phyloP scores from a whole-genome alignment of 768 basidiomycete species.

The Tubosaeta sp. region DNA sequence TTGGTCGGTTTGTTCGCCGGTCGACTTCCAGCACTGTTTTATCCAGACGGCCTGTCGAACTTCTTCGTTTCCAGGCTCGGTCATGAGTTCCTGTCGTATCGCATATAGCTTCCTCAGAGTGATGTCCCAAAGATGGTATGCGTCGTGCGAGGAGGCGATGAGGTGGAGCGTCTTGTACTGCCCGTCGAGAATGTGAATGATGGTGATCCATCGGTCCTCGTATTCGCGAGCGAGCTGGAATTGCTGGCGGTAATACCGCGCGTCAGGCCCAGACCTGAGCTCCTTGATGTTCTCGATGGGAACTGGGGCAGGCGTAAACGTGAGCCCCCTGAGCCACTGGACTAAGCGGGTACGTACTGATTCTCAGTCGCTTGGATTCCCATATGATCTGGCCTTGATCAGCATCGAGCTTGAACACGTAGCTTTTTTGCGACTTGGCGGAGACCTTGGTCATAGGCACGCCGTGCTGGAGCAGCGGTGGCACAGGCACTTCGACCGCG shows the following conservation, averaged over 20 bases:
- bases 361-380: slow-evolving; percentile 65
- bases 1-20: slow-evolving; percentile 58
- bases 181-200: slow-evolving; percentile 75
- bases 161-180: slow-evolving; percentile 85
- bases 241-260: slow-evolving; percentile 66
- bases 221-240: slow-evolving; percentile 59
- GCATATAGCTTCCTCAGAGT: slow-evolving; percentile 62
- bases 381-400: slow-evolving; percentile 80
- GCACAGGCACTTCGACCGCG: slow-evolving; percentile 46
- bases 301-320: slow-evolving; percentile 41
- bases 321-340: not conserved
- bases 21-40: slow-evolving; percentile 76
- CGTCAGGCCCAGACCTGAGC: slow-evolving; percentile 69
- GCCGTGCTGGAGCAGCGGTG: slow-evolving; percentile 55
- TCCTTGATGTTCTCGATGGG: slow-evolving; percentile 86
- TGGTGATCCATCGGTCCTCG: slow-evolving; percentile 77
- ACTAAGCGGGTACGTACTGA: slow-evolving; percentile 42
- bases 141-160: slow-evolving; percentile 61
- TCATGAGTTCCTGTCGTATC: slow-evolving; percentile 67
- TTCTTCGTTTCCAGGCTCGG: slow-evolving; percentile 58
- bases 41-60: slow-evolving; percentile 71
- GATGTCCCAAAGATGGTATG: slow-evolving; percentile 59
- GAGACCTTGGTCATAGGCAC: slow-evolving; percentile 82
- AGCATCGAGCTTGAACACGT: slow-evolving; percentile 67
- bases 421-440: slow-evolving; percentile 66